Base-by-base conservation (phyloP, 306 rosid species). In the Clitoria ternatea region DNA sequence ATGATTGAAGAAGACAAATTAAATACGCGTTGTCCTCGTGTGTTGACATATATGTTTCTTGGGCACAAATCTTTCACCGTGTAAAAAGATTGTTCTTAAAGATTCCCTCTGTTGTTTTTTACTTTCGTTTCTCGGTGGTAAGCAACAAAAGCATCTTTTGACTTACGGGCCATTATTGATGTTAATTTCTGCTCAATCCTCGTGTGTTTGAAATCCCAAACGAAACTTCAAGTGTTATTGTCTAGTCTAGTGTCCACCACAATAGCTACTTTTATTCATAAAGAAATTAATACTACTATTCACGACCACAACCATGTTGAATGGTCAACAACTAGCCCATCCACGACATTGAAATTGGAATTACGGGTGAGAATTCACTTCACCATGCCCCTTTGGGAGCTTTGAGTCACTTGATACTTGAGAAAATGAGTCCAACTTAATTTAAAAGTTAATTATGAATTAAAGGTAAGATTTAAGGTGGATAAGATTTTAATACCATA, bases 121-220 rank as follows among this genome's bases (percentile, higher is more conserved):
- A n/a, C 42, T 67, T 33, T 23, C 14, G 11, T 66, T 35, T 68
- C 11, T 17, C 30, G 9, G 4, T 20, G 20, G 40, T 37, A 17
- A 36, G 26, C 35, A 48, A 24, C 27, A 73, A 73, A 61, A 48
- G 61, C 29, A 27, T 13, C 55, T 29, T 42, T 64, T 64, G 79
- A 29, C 66, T 63, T 27, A 20, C 18, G 57, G 33, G 47, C 8
- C 53, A 24, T 12, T 43, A 1, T 7, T 59, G 69, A 71, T 72
- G 68, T 30, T n/a, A n/a, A n/a, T n/a, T 59, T 56, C 14, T 15
- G 32, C 55, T 69, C 43, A 37, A 54, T 23, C 29, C 53, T 69
- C 13, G 49, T 22, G 18, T n/a, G 33, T n/a, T n/a, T n/a, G n/a
- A n/a, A n/a, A n/a, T n/a, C n/a, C n/a, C n/a, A n/a, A n/a, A n/a